Evolutionary conservation across 805 yeast genomes (phyloP).

Genomic region (Lipomyces mesembrius): DNA sequence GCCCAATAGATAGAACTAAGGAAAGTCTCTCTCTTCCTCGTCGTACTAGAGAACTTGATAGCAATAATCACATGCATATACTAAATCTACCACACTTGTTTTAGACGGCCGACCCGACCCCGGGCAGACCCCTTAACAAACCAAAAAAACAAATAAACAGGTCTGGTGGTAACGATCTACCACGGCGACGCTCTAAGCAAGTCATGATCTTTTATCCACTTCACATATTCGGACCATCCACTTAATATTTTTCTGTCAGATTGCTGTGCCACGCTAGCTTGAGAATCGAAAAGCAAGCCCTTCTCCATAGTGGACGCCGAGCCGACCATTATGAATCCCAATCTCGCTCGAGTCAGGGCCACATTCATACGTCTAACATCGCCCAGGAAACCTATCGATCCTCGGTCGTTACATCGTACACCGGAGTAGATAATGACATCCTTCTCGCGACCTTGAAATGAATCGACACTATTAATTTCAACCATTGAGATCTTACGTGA

Average conservation of each 20-base stretch:
- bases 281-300: not conserved
- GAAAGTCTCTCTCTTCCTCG: too few relatives aligned
- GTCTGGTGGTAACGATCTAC: too few relatives aligned
- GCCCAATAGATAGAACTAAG: too few relatives aligned
- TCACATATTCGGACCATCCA: conserved; percentile 1
- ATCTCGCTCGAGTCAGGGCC: conserved; percentile 84
- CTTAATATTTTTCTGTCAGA: not conserved
- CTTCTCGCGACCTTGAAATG: conserved; percentile 97
- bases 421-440: conserved; percentile 83
- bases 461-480: conserved; percentile 93
- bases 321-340: conserved; percentile 36
- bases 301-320: not conserved
- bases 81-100: too few relatives aligned
- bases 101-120: too few relatives aligned
- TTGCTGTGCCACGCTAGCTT: not conserved
- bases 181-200: not conserved
- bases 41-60: too few relatives aligned
- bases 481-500: conserved; percentile 55
- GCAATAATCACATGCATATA: too few relatives aligned
- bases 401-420: conserved; percentile 63
- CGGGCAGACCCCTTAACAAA: too few relatives aligned
- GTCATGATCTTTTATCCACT: not conserved
- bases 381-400: conserved; percentile 72
- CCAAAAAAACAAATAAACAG: too few relatives aligned
- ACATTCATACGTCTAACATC: conserved; percentile 97